Evolutionary conservation across 192 early-diverging fungal species (phyloP), one percentile per base, ranked within the genome.

Genomic region (Phlyctochytrium planicorne): DNA sequence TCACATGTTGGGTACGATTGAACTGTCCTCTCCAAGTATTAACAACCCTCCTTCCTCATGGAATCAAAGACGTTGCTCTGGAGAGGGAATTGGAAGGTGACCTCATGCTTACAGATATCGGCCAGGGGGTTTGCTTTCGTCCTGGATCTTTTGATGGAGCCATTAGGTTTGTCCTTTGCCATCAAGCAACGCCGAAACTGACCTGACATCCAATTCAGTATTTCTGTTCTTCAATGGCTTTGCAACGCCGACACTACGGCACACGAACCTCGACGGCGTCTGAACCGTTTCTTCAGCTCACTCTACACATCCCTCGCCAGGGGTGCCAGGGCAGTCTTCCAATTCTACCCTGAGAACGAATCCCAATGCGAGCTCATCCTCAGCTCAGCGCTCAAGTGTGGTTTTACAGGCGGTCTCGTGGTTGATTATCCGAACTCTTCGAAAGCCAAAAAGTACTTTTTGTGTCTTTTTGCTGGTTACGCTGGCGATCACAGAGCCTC

Each of bases 331-430:
- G 94, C 94, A 10, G 85, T 99, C 29, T 99, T 98, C 80, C 97
- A 99, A 81, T 97, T 99, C 67, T 98, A 99, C 72, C 96, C 97
- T 0, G 95, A 97, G 75, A 95, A 96, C 76, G 90, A 94, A 63
- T 81, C 89, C 57, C 97, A 99, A 76, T 86, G 95, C 36, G 91
- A 99, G 68, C 82, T 97, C 81, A 93, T 99, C 63, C 90, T 94
- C 73, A 82, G 87, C 47, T 79, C 79, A 3, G 93, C 97, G 12
- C 93, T 94, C 76, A 87, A 89, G 62, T 91, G 91, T 73, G 97
- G 97, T 34, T 98, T 99, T 68, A 93, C 94, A 27, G 95, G 96
- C 53, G 97, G 97, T 66, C 70, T 99, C 17, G 87, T 99, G 0
- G 87, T 97, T 3, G 95, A 99, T 75, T 98, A 92, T 70, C 97